phyloP scores from a whole-genome alignment of 140 eudicot genomes.

The Cichorium intybus region DNA sequence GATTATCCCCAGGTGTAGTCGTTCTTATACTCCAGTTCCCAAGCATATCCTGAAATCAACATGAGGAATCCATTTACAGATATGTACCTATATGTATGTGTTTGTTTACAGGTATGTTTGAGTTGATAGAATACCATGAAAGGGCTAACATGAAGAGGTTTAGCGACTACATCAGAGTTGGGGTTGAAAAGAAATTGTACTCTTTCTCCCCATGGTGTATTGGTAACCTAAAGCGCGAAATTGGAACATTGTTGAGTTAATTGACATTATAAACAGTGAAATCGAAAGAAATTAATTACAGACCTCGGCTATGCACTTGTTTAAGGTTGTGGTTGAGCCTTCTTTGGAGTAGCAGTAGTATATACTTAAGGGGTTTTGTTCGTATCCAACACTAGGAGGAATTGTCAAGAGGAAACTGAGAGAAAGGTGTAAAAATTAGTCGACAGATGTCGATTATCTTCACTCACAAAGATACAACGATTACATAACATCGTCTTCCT shows the following conservation, averaged over 20 bases:
- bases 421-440: slow-evolving; percentile 16
- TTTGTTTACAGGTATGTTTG: background rate
- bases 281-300: background rate
- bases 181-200: slow-evolving; percentile 79
- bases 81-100: background rate
- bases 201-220: slow-evolving; percentile 99
- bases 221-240: slow-evolving; percentile 64
- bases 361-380: slow-evolving; percentile 83
- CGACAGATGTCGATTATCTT: background rate
- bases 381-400: slow-evolving; percentile 96
- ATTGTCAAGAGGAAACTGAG: slow-evolving; percentile 79
- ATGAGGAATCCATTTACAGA: background rate
- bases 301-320: slow-evolving; percentile 94
- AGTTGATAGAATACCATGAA: slow-evolving; percentile 62
- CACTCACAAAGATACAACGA: background rate
- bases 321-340: slow-evolving; percentile 45
- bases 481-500: background rate
- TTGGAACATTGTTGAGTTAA: background rate
- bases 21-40: slow-evolving; percentile 86
- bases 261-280: background rate
- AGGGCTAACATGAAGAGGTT: slow-evolving; percentile 95
- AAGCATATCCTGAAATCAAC: slow-evolving; percentile 74
- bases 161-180: slow-evolving; percentile 69
- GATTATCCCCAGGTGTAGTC: slow-evolving; percentile 64
- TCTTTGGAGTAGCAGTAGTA: slow-evolving; percentile 77